Base-by-base conservation (phyloP, 2,329 filamentous ascomycete genomes). In the Acephala macrosclerotiorum region DNA sequence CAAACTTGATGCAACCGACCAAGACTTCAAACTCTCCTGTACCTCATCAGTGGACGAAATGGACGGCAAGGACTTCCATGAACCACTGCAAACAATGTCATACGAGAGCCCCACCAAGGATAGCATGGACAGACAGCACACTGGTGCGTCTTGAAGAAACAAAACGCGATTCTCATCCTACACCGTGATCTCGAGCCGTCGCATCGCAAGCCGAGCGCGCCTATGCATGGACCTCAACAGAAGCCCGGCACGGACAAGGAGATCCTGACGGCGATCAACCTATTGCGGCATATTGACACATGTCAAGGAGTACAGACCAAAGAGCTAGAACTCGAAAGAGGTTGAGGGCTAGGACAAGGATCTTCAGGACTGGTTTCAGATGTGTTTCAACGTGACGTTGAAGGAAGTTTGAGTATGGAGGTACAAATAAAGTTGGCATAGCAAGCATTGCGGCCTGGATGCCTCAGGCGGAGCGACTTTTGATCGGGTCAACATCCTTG, bases 271-370 rank as follows among this genome's bases (percentile, higher is more conserved):
- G n/a, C 25, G 29, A 9, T 29, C 16, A 16, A 7, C 29, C 33
- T 18, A 26, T 49, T 33, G 3, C 18, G 38, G 58, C 25, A n/a
- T 22, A 61, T 58, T 63, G 33, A 53, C 61, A 63, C 42, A 63
- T 59, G 55, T 59, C 61, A 58, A 40, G 5, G 9, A 36, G 20
- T 11, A 55, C 16, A 18, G 38, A 25, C 14, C 16, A 40, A 56
- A 29, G 49, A 40, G 26, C 29, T 53, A 38, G 49, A 53, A 53
- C 49, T 2, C 22, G 12, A 53, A 29, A 14, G 25, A 29, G 25
- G 25, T 33, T 53, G 5, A 18, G 5, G 1, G 22, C 49, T 53
- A 4, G 25, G 49, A 53, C 45, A 20, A 22, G 45, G 40, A 58
- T 57, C 33, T 38, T 40, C 20, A 40, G 25, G 55, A 25, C 14